phyloP scores from a whole-genome alignment of 345 rosid genomes.

The Citrus trifoliata region DNA sequence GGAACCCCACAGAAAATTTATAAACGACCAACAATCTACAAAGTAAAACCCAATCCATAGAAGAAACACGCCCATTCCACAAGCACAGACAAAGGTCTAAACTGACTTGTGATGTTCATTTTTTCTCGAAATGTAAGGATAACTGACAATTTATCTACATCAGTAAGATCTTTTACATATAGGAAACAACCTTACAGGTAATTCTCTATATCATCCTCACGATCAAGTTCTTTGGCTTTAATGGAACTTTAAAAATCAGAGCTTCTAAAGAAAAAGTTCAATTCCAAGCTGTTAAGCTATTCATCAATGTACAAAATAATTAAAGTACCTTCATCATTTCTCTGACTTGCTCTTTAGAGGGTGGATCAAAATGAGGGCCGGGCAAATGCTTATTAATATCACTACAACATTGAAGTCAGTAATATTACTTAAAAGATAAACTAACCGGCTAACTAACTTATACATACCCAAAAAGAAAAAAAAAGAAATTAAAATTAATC shows the following conservation, averaged over 20 bases:
- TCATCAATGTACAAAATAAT: background rate
- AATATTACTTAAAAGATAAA: background rate
- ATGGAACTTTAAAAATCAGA: background rate
- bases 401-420: conserved; percentile 27
- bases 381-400: conserved; percentile 87
- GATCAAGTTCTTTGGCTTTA: background rate
- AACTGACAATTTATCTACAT: background rate
- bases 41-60: background rate
- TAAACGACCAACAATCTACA: too few relatives aligned
- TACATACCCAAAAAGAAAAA: background rate
- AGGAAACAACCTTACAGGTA: background rate
- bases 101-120: background rate
- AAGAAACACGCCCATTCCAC: background rate
- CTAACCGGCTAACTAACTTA: background rate
- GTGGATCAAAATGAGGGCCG: conserved; percentile 97
- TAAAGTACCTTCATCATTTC: conserved; percentile 56
- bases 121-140: background rate
- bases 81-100: background rate
- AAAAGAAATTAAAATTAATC: background rate
- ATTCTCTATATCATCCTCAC: background rate
- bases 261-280: background rate
- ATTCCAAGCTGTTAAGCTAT: background rate
- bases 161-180: background rate
- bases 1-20: background rate
- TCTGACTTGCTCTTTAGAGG: conserved; percentile 62